These are phyloP conservation scores for Arabis hirsuta DNA, from an alignment of 345 rosid genomes.

Conservation along the genomic window DNA sequence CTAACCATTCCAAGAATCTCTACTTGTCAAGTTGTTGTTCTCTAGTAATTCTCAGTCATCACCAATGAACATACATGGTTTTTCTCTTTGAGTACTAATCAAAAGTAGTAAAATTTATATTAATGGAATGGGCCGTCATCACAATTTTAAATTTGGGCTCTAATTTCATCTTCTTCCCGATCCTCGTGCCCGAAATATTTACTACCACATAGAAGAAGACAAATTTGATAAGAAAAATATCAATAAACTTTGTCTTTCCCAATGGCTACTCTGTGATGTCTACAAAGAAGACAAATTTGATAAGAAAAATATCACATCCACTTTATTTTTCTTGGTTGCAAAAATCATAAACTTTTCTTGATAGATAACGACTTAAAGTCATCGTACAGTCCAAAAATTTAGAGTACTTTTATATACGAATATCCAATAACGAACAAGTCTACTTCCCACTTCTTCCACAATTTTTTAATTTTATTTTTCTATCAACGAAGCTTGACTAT, in stretches of 20 bases:
- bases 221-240: not conserved
- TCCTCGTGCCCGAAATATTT: not conserved
- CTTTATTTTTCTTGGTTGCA: not conserved
- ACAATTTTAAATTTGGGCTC: not conserved
- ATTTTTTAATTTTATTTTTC: no score
- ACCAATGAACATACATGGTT: no score
- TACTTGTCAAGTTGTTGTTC: conserved; percentile 4
- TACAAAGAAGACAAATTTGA: no score
- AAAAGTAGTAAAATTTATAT: no score
- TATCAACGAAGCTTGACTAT: not conserved
- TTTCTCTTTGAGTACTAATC: no score
- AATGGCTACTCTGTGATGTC: conserved; percentile 1
- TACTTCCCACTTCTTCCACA: not conserved
- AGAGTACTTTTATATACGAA: conserved; percentile 2
- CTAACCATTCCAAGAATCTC: not conserved
- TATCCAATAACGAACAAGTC: conserved; percentile 25
- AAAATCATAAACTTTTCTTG: not conserved
- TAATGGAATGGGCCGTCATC: not conserved
- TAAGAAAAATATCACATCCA: conserved; percentile 27
- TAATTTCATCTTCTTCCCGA: not conserved
- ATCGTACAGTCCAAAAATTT: not conserved
- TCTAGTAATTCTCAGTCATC: not conserved
- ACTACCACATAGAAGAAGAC: conserved; percentile 4
- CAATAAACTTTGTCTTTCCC: not conserved
- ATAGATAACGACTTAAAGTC: not conserved